Conservation (phyloP, 306 rosid genomes). For the Bauhinia variegata region DNA sequence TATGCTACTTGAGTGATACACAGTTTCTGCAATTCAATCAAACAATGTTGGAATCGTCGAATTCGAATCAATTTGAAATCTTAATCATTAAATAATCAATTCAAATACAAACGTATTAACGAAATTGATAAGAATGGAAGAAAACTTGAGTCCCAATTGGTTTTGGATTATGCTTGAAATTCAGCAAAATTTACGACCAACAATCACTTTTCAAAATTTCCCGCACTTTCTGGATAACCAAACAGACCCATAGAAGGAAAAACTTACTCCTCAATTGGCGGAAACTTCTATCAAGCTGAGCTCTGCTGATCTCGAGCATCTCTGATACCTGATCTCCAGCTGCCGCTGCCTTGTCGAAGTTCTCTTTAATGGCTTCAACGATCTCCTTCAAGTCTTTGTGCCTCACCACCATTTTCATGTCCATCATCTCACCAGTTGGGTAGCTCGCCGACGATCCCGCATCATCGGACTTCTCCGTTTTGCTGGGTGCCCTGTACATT, state of each 20-base stretch:
- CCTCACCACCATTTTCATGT: conserved; percentile 88
- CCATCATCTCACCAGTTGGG: conserved; percentile 54
- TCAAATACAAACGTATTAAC: not conserved
- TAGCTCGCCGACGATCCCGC: conserved; percentile 47
- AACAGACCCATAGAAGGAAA: conserved; percentile 1
- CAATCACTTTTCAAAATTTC: not conserved
- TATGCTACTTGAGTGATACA: conserved; percentile 89
- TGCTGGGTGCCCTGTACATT: conserved; percentile 30
- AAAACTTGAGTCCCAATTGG: not conserved
- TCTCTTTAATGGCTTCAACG: conserved; percentile 74
- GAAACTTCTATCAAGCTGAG: conserved; percentile 90
- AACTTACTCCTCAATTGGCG: conserved; percentile 78
- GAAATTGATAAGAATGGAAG: not conserved
- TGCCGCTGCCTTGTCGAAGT: conserved; percentile 77
- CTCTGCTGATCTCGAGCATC: conserved; percentile 79
- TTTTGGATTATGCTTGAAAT: not conserved
- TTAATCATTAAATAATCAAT: conserved; percentile 20
- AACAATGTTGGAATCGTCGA: not conserved
- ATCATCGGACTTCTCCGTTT: conserved; percentile 44
- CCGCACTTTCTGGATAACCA: conserved; percentile 17
- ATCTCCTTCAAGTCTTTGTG: conserved; percentile 92
- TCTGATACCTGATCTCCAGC: conserved; percentile 87
- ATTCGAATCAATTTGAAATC: not conserved
- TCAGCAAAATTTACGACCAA: not conserved
- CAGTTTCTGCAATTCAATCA: conserved; percentile 68